Percentiles rank a stretch among this genome's conserved stretches.
Evolutionary conservation across 306 rosid genomes (phyloP).

Genomic region (Prunus campanulata): DNA sequence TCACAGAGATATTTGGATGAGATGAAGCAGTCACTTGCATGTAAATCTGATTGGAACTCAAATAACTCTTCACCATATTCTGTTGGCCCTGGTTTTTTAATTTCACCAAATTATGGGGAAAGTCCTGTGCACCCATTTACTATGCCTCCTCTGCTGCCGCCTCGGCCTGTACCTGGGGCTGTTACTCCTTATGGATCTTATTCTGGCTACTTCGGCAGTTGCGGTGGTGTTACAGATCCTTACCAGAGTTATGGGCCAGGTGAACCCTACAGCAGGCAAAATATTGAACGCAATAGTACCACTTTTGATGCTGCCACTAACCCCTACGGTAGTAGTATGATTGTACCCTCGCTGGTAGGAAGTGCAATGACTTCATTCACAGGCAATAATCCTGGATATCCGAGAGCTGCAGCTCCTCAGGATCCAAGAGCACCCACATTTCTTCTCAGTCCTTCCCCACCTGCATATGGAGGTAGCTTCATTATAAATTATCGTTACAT

Average conservation of each 20-base stretch:
- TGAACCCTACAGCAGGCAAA: not conserved
- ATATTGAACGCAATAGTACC: too few relatives aligned
- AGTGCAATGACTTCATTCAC: conserved; percentile 3
- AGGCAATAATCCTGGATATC: not conserved
- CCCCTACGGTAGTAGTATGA: conserved; percentile 21
- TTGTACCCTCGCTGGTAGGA: conserved; percentile 18
- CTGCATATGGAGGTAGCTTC: conserved; percentile 8
- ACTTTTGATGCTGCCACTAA: not conserved
- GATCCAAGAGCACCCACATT: not conserved
- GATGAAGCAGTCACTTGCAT: conserved; percentile 39
- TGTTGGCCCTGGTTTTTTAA: too few relatives aligned
- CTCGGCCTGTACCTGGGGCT: conserved; percentile 8
- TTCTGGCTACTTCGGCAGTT: not conserved
- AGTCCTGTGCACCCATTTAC: conserved; percentile 15
- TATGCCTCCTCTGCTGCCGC: not conserved
- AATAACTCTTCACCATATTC: too few relatives aligned
- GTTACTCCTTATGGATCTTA: conserved; percentile 16
- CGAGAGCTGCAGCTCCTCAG: not conserved
- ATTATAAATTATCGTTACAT: not conserved
- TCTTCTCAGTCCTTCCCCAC: not conserved
- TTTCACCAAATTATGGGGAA: not conserved
- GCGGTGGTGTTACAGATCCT: conserved; percentile 4
- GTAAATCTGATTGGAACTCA: too few relatives aligned
- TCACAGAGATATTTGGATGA: conserved; percentile 47
- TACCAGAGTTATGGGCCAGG: conserved; percentile 8